Evolutionary conservation across 2,329 filamentous ascomycete species (phyloP).

Genomic region (Colletotrichum neosansevieriae): DNA sequence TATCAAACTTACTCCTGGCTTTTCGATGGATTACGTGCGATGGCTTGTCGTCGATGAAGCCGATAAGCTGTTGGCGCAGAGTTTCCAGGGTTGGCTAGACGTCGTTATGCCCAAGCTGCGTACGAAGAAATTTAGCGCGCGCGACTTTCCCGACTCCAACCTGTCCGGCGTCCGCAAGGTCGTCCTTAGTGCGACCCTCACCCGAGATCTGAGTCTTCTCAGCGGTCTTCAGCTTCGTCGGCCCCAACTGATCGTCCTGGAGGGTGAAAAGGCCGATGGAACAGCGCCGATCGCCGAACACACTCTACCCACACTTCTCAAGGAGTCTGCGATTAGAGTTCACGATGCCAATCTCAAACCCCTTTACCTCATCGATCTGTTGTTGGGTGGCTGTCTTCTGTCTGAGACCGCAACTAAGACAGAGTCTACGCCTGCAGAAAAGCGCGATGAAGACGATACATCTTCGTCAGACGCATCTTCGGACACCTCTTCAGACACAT

Average conservation of each 20-base stretch:
- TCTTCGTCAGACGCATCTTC: conserved; percentile 49
- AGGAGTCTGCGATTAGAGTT: conserved; percentile 76
- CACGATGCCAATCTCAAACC: conserved; percentile 80
- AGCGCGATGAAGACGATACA: conserved; percentile 44
- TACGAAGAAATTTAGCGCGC: conserved; percentile 59
- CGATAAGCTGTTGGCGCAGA: conserved; percentile 90
- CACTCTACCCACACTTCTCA: conserved; percentile 71
- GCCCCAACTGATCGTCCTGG: conserved; percentile 82
- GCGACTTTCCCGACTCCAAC: conserved; percentile 66
- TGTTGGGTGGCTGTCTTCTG: conserved; percentile 68
- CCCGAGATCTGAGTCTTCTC: conserved; percentile 84
- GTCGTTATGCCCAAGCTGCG: conserved; percentile 74
- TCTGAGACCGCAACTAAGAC: conserved; percentile 40
- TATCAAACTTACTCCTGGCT: conserved; percentile 84
- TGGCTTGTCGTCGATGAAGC: conserved; percentile 97
- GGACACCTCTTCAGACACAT: conserved; percentile 50
- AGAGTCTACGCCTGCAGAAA: conserved; percentile 26
- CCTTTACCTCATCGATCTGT: conserved; percentile 83
- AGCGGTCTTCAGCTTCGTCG: conserved; percentile 78
- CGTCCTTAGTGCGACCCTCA: conserved; percentile 92
- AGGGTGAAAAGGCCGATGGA: conserved; percentile 58
- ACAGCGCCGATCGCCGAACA: conserved; percentile 60
- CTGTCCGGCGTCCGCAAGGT: conserved; percentile 78
- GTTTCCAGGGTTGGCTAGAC: conserved; percentile 91
- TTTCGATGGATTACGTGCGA: conserved; percentile 80